These are phyloP conservation scores for Pinus tabuliformis DNA, from an alignment of 75 land plant species.

Conservation along the genomic window DNA sequence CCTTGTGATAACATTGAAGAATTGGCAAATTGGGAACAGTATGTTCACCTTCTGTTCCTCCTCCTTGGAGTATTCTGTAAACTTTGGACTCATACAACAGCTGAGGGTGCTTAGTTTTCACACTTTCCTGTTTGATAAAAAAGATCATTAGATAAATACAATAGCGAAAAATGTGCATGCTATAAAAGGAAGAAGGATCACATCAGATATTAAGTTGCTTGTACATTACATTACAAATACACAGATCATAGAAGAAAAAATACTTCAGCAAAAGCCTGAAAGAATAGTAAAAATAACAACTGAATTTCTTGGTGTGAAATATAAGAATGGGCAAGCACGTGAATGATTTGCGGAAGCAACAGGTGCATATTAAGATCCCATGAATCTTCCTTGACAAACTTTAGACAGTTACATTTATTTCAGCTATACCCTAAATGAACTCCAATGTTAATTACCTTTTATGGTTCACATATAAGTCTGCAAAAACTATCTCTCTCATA, in stretches of 20 bases:
- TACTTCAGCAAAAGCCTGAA: not conserved
- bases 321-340: not conserved
- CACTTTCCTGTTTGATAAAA: conserved; percentile 35
- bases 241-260: not conserved
- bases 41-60: conserved; percentile 23
- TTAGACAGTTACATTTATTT: not conserved
- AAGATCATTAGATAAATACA: not conserved
- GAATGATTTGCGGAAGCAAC: not conserved
- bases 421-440: not conserved
- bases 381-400: not conserved
- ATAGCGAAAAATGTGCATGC: not conserved
- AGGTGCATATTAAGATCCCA: not conserved
- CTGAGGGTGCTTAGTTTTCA: conserved; percentile 52
- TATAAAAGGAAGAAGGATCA: not conserved
- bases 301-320: not conserved
- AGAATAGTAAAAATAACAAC: not conserved
- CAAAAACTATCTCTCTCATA: not conserved
- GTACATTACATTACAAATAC: not conserved
- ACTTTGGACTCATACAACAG: conserved; percentile 53
- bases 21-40: not conserved
- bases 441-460: not conserved
- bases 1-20: not conserved
- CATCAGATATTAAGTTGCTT: not conserved
- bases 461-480: not conserved
- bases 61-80: conserved; percentile 59